Evolutionary conservation across 1,139 yeast species (phyloP).

Genomic region (Lodderomyces margitis): DNA sequence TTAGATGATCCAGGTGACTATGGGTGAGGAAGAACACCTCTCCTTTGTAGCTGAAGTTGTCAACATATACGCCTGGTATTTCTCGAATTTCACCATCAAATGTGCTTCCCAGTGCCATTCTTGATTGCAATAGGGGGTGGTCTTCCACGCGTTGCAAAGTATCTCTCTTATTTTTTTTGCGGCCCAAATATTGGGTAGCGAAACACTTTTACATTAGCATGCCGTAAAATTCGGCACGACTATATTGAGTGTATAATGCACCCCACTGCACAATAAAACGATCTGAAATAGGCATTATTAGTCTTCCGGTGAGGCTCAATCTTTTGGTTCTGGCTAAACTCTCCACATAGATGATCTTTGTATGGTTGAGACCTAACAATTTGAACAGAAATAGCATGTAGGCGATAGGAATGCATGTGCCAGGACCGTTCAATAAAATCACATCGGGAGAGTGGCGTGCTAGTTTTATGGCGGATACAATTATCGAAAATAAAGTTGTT

Average conservation of each 20-base stretch:
- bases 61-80: conserved; percentile 40
- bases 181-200: background rate
- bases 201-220: conserved; percentile 45
- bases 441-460: conserved; percentile 43
- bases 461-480: conserved; percentile 25
- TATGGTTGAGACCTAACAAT: conserved; percentile 48
- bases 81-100: conserved; percentile 23
- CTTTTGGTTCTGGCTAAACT: conserved; percentile 80
- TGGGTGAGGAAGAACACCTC: conserved; percentile 48
- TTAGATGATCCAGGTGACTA: conserved; percentile 56
- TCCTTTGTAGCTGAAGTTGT: conserved; percentile 37
- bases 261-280: conserved; percentile 91
- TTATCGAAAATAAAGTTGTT: conserved; percentile 48
- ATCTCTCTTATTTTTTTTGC: background rate
- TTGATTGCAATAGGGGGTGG: conserved; percentile 1
- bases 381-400: conserved; percentile 56
- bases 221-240: conserved; percentile 74
- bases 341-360: conserved; percentile 77
- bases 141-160: background rate
- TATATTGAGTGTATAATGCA: conserved; percentile 50
- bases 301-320: conserved; percentile 73
- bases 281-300: conserved; percentile 69
- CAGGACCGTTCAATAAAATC: conserved; percentile 88
- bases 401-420: conserved; percentile 80
- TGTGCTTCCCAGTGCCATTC: conserved; percentile 10